Conservation (phyloP, 148 eudicot species). For the Camellia lanceoleosa region DNA sequence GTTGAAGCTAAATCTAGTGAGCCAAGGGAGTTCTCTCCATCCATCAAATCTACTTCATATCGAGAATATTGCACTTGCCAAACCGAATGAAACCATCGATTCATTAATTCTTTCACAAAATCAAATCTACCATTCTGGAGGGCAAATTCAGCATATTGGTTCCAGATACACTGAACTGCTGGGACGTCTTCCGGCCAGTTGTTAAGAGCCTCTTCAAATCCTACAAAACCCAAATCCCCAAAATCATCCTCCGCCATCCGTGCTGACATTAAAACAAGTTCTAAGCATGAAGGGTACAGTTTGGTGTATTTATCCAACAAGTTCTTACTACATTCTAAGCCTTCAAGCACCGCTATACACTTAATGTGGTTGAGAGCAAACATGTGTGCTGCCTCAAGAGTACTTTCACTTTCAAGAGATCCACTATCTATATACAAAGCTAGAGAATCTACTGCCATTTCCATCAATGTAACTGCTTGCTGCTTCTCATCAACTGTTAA, state of each 20-base stretch:
- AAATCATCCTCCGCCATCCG: conserved; percentile 23
- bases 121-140: conserved; percentile 43
- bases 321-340: conserved; percentile 44
- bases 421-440: conserved; percentile 23
- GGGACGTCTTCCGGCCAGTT: conserved; percentile 57
- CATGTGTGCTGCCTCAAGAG: conserved; percentile 37
- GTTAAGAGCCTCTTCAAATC: conserved; percentile 50
- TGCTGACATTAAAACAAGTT: conserved; percentile 47
- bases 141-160: conserved; percentile 55
- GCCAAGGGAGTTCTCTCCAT: conserved; percentile 18
- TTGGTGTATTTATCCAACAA: conserved; percentile 47
- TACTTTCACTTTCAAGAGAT: conserved; percentile 27
- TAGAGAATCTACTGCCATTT: conserved; percentile 48
- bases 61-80: conserved; percentile 28
- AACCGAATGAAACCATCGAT: conserved; percentile 50
- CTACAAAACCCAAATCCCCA: conserved; percentile 28
- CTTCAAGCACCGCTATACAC: conserved; percentile 50
- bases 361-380: conserved; percentile 61
- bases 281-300: conserved; percentile 54
- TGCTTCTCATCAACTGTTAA: conserved; percentile 50
- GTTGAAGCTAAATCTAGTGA: conserved; percentile 13
- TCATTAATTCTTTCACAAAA: conserved; percentile 48
- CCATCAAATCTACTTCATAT: conserved; percentile 18
- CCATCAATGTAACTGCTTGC: conserved; percentile 44
- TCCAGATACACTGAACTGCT: conserved; percentile 75